Evolutionary conservation across 2,329 filamentous ascomycete species (phyloP).

Genomic region (Penicillium digitatum): DNA sequence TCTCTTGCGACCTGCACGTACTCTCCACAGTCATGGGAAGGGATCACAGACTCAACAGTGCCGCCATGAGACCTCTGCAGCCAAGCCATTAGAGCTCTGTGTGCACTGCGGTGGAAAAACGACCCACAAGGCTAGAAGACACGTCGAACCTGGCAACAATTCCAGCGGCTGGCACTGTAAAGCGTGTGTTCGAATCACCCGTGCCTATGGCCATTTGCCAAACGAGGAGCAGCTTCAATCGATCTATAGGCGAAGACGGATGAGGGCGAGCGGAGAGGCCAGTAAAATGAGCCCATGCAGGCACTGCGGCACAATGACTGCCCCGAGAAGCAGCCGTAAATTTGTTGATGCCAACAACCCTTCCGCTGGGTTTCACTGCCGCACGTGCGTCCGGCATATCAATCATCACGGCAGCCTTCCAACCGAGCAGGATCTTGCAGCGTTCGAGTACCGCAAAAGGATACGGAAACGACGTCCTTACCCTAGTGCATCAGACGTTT

Average conservation of each 20-base stretch:
- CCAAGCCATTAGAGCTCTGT: neutral
- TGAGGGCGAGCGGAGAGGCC: neutral
- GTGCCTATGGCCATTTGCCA: neutral
- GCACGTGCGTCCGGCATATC: conserved; percentile 3
- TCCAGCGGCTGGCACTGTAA: conserved; percentile 9
- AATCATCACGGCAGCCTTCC: neutral
- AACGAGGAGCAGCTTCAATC: conserved; percentile 3
- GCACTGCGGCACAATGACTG: conserved; percentile 1
- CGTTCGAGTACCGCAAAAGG: neutral
- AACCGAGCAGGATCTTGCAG: neutral
- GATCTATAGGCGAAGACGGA: neutral
- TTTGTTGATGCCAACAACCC: conserved; percentile 1
- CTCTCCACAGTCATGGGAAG: neutral
- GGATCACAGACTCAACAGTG: neutral
- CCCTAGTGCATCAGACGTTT: neutral
- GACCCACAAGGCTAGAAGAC: neutral
- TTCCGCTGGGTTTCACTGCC: conserved; percentile 4
- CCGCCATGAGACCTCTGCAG: neutral
- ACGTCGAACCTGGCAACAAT: neutral
- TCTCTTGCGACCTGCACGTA: neutral
- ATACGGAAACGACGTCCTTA: neutral
- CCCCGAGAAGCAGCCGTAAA: conserved; percentile 2
- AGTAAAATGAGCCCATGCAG: conserved; percentile 2
- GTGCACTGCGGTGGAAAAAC: conserved; percentile 1
- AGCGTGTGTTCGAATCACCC: neutral